phyloP scores from a whole-genome alignment of 148 eudicot genomes.

The Camellia lanceoleosa region DNA sequence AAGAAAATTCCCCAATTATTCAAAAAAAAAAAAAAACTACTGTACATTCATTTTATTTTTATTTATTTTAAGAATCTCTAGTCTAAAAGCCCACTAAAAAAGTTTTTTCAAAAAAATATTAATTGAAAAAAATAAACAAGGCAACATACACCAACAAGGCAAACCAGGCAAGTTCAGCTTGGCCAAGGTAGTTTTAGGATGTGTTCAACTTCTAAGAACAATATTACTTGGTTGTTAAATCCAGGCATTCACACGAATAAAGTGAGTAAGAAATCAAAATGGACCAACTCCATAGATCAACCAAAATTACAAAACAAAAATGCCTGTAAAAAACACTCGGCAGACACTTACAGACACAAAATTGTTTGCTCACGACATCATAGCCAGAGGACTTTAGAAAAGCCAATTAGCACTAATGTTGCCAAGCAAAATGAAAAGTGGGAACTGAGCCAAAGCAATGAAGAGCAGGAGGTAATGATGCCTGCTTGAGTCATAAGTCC shows the following conservation, averaged over 20 bases:
- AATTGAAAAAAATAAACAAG: too few relatives aligned
- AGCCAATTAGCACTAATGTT: conserved; percentile 45
- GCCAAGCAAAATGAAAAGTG: conserved; percentile 75
- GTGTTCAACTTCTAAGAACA: too few relatives aligned
- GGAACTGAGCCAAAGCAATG: conserved; percentile 72
- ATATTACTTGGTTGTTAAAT: too few relatives aligned
- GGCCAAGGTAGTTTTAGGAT: too few relatives aligned
- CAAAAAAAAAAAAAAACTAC: too few relatives aligned
- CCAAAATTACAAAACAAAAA: background rate
- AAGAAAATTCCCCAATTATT: too few relatives aligned
- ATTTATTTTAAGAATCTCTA: too few relatives aligned
- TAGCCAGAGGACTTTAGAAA: background rate
- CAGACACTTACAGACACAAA: background rate
- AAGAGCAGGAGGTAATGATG: conserved; percentile 67
- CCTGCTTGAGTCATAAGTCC: conserved; percentile 63
- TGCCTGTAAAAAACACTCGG: background rate
- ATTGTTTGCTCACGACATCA: background rate
- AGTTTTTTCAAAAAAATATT: too few relatives aligned
- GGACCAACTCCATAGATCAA: background rate
- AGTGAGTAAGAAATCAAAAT: background rate
- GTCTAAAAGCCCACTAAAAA: too few relatives aligned
- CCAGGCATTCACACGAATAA: background rate
- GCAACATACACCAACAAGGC: too few relatives aligned
- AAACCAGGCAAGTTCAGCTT: too few relatives aligned
- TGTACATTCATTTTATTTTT: too few relatives aligned